Evolutionary conservation across 257 asterid genomes (phyloP), one percentile per base, ranked within the genome.

Genomic region (Ilex aquifolium): DNA sequence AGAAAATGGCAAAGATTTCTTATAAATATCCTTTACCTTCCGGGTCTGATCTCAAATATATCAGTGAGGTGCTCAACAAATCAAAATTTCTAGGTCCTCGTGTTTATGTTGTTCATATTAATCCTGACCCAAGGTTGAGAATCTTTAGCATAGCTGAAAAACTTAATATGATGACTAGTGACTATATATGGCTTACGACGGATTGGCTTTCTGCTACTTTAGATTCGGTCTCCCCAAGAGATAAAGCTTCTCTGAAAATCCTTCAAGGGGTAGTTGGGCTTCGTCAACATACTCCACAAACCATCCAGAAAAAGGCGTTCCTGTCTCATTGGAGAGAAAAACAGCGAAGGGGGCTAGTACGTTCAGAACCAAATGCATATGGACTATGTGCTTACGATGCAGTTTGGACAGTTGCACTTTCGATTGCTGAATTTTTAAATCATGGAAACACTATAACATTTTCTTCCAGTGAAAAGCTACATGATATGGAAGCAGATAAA

Each of bases 171-270:
- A 77, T 85, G 87, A 83, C 74, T 2, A 74, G 76, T 0, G 85
- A 95, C 63, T 85, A 83, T 49, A 95, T 76, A 9, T 90, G 97
- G 97, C 79, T 90, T 30, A 82, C 84, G 31, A 90, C 97, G 0
- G 96, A 90, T 67, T 90, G 97, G 97, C 90, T 90, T 68, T 74
- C 95, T 8, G 61, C 89, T 7, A 73, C 80, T 63, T 51, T 90
- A 11, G 97, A 90, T 66, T 79, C 91, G 5, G 56, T 72, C 55
- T 56, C 84, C n/a, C 72, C 56, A 2, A 64, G 56, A 52, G 69
- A 72, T n/a, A 42, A 31, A 53, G 63, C 67, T 57, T 32, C 61
- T 14, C 64, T 51, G 2, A 55, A 63, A 31, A 59, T 57, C 42
- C 53, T 72, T 57, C 70, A 72, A 40, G 78, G 81, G 27, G 65